A percentile compares a stretch with the other conserved stretches of the same genome.
Evolutionary conservation across 2,329 filamentous ascomycete genomes (phyloP).

Genomic region (Stagonosporopsis vannaccii): DNA sequence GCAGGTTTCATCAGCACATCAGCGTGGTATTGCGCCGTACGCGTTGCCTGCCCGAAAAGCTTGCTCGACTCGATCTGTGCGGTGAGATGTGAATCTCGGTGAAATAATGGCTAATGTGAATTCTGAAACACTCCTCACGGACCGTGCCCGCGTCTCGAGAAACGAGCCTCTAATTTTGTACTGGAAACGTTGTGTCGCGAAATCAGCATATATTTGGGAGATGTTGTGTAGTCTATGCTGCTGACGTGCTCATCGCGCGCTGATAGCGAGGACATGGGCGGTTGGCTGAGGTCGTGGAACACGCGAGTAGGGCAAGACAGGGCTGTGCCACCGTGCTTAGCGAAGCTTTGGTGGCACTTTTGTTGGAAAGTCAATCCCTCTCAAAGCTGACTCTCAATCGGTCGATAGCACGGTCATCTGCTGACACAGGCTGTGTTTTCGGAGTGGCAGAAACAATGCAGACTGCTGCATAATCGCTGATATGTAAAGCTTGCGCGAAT

Average conservation of each 20-base stretch:
- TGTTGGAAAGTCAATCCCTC: conserved; percentile 5
- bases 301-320: neutral
- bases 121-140: conserved; percentile 1
- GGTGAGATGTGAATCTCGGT: neutral
- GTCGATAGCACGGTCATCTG: neutral
- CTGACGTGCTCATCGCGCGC: conserved; percentile 4
- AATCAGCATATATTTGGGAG: neutral
- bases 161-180: neutral
- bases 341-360: conserved; percentile 8
- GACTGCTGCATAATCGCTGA: neutral
- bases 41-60: neutral
- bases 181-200: neutral
- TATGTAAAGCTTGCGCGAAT: neutral
- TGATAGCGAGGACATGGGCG: conserved; percentile 6
- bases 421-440: neutral
- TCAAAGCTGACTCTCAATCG: conserved; percentile 1
- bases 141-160: neutral
- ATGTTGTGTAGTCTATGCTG: neutral
- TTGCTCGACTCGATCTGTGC: neutral
- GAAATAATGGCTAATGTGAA: conserved; percentile 2
- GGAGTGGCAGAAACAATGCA: neutral
- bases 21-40: neutral
- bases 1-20: neutral
- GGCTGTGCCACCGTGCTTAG: conserved; percentile 15
- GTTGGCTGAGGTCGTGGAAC: conserved; percentile 12